A percentile compares a stretch with the other conserved stretches of the same genome.
phyloP scores from a whole-genome alignment of 257 asterid species.

The Marsdenia floribunda region DNA sequence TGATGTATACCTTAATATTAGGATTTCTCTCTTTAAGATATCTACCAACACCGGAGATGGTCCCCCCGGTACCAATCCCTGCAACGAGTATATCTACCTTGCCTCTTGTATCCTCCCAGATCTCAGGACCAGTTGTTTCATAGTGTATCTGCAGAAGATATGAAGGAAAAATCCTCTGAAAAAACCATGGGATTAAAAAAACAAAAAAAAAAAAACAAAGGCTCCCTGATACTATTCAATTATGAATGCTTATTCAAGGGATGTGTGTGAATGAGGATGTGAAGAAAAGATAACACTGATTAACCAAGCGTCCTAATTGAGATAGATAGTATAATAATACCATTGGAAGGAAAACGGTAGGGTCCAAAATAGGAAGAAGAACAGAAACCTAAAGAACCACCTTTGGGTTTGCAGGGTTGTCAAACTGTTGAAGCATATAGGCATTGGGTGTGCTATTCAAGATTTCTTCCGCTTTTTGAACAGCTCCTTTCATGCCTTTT shows the following conservation, averaged over 20 bases:
- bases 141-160: slow-evolving; percentile 65
- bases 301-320: background rate
- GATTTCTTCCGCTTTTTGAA: slow-evolving; percentile 91
- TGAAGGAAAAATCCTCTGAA: background rate
- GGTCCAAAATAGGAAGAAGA: background rate
- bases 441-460: slow-evolving; percentile 67
- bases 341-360: background rate
- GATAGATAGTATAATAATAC: background rate
- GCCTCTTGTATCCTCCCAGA: slow-evolving; percentile 98
- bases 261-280: background rate
- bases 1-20: slow-evolving; percentile 57
- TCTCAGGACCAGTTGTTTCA: slow-evolving; percentile 99
- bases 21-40: slow-evolving; percentile 74
- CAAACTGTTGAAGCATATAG: slow-evolving; percentile 93
- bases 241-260: background rate
- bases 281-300: background rate
- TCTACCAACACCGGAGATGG: slow-evolving; percentile 86
- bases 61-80: slow-evolving; percentile 98
- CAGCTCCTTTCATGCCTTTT: slow-evolving; percentile 95
- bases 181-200: background rate
- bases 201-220: background rate
- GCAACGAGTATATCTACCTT: slow-evolving; percentile 94
- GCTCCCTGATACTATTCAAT: background rate
- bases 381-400: slow-evolving; percentile 28
- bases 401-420: slow-evolving; percentile 98